Conservation (phyloP, 768 basidiomycete genomes). For the Leccinum uliginosum region DNA sequence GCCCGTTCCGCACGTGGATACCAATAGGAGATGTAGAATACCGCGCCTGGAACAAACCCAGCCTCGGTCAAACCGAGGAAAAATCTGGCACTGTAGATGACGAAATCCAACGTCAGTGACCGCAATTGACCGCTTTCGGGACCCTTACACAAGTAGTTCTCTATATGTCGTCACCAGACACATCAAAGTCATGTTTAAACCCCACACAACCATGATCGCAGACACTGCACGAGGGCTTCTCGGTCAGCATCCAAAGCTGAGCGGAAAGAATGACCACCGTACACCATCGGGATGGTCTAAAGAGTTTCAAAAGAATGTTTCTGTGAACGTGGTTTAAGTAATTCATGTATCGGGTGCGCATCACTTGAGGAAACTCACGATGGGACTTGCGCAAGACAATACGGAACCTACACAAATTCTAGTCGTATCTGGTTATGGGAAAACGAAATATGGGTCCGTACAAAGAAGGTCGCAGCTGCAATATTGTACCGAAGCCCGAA, state of each 20-base stretch:
- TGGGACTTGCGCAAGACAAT: conserved; percentile 35
- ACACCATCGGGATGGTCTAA: conserved; percentile 34
- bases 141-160: conserved; percentile 28
- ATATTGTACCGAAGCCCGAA: conserved; percentile 35
- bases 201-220: conserved; percentile 36
- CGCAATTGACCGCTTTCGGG: background rate
- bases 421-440: background rate
- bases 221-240: conserved; percentile 29
- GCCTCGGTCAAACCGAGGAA: conserved; percentile 46
- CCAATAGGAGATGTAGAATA: conserved; percentile 50
- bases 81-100: conserved; percentile 28
- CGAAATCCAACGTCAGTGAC: conserved; percentile 1
- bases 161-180: conserved; percentile 33
- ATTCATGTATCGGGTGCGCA: background rate
- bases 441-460: conserved; percentile 7
- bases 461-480: conserved; percentile 39
- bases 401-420: conserved; percentile 27
- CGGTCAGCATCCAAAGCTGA: conserved; percentile 4
- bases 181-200: conserved; percentile 34
- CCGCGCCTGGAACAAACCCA: conserved; percentile 38
- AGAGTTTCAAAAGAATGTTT: conserved; percentile 34
- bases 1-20: conserved; percentile 55
- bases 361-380: conserved; percentile 27
- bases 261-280: background rate
- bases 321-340: conserved; percentile 11